Conservation (phyloP, 768 basidiomycete species). For the Boletus rex-veris region DNA sequence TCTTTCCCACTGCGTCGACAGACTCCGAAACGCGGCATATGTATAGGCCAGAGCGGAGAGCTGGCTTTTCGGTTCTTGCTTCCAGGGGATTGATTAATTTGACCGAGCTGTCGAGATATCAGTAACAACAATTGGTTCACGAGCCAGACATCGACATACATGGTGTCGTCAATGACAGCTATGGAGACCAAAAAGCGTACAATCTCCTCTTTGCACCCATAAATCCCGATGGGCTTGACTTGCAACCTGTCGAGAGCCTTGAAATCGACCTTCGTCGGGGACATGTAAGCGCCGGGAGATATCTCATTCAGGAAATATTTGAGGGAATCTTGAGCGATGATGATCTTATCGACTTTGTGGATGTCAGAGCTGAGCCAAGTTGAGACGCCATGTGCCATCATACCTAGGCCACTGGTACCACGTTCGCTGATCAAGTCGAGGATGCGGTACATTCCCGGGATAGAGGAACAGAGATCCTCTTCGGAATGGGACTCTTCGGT, state of each 20-base stretch:
- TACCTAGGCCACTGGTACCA: conserved; percentile 51
- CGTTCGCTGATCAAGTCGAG: conserved; percentile 52
- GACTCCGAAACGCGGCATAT: conserved; percentile 28
- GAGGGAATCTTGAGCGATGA: conserved; percentile 54
- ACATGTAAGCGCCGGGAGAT: conserved; percentile 49
- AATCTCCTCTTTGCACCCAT: conserved; percentile 53
- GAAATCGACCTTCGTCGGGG: conserved; percentile 58
- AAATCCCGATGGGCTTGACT: conserved; percentile 52
- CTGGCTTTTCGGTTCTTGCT: conserved; percentile 8
- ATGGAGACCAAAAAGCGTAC: conserved; percentile 42
- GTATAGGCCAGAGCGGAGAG: conserved; percentile 52
- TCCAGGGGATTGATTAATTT: conserved; percentile 8
- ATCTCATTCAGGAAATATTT: conserved; percentile 45
- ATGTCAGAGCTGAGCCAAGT: neutral
- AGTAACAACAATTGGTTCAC: neutral
- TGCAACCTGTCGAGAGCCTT: conserved; percentile 43
- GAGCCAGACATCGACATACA: conserved; percentile 33
- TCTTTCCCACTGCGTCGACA: conserved; percentile 11
- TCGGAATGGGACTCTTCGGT: conserved; percentile 9
- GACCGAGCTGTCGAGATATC: conserved; percentile 8
- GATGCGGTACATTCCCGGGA: conserved; percentile 49
- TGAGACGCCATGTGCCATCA: neutral
- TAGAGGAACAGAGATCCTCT: conserved; percentile 26
- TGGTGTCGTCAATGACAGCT: conserved; percentile 34
- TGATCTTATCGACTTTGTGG: conserved; percentile 55